Base-by-base conservation (phyloP, 106 monocot genomes). In the Dendrobium nobile region DNA sequence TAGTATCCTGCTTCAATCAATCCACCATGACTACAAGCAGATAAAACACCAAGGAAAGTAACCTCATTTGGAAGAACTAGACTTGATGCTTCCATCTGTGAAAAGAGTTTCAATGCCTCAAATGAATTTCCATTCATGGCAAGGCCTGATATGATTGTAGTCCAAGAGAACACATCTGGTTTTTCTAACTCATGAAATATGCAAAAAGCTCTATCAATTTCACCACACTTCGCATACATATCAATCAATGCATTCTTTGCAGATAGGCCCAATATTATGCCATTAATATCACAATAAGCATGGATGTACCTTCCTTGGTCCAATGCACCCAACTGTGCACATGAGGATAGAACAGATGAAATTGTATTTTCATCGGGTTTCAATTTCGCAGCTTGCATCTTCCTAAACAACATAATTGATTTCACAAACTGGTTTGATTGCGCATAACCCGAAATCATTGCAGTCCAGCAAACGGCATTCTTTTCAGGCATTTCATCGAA, bases 191-290 rank as follows among this genome's bases (percentile, higher is more conserved):
- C 81, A 9, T 19, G 41, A 77, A 96, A 96, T 64, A 96, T 78
- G 41, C 77, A 19, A n/a, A 87, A 70, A 65, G 93, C 91, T 75
- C 82, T 87, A 7, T 89, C 41, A 44, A 92, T 70, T 24, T 89
- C 92, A 41, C 96, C 96, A 48, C 96, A 96, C 77, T 96, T 96
- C 5, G 93, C 87, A 78, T 92, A 96, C 93, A 96, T 92, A 79
- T 96, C 93, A 54, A 96, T 90, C 41, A 96, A 72, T 9, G 92
- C 90, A 82, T 86, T 92, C 77, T 88, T 89, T 67, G 92, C 95
- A 20, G 78, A 77, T 19, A 86, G 73, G n/a, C 59, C 77, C 4
- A 67, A 55, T 17, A 64, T 77, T 31, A 89, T 75, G 68, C 88
- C 86, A 78, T 73, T 77, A 13, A 73, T 48, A 61, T 88, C 81